A percentile compares a stretch with the other conserved stretches of the same genome.
Evolutionary conservation across 345 rosid species (phyloP).

Genomic region (Gossypium bickii): DNA sequence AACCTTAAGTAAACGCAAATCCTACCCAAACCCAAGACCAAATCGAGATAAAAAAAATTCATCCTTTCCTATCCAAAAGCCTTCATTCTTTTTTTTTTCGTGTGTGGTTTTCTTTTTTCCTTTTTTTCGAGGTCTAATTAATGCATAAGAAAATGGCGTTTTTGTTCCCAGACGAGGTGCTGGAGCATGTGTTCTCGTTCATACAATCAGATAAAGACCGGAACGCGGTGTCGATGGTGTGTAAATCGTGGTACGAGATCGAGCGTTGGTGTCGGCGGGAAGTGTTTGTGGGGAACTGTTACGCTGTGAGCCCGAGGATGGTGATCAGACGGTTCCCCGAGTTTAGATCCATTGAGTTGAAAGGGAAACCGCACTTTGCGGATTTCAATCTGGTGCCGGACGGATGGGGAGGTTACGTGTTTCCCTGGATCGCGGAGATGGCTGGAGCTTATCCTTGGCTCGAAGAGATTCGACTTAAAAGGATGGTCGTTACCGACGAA

Average conservation of each 20-base stretch:
- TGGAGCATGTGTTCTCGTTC: conserved; percentile 76
- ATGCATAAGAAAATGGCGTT: conserved; percentile 45
- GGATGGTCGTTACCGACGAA: conserved; percentile 90
- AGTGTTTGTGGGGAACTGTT: conserved; percentile 83
- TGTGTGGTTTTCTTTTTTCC: neutral
- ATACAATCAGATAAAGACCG: conserved; percentile 60
- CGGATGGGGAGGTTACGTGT: conserved; percentile 89
- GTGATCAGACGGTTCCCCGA: conserved; percentile 71
- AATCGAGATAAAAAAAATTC: neutral
- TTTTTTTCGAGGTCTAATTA: neutral
- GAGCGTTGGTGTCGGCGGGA: conserved; percentile 64
- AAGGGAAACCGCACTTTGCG: conserved; percentile 96
- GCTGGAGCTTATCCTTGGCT: conserved; percentile 49
- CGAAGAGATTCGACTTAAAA: conserved; percentile 79
- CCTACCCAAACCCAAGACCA: neutral
- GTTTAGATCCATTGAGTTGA: conserved; percentile 70
- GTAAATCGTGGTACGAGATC: conserved; percentile 87
- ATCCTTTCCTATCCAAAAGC: neutral
- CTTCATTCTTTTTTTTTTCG: neutral
- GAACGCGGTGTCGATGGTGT: conserved; percentile 75
- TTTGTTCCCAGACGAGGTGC: conserved; percentile 78
- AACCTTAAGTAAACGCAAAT: neutral
- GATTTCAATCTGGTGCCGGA: conserved; percentile 89
- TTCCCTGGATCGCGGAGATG: conserved; percentile 74
- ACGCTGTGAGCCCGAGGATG: conserved; percentile 58